Evolutionary conservation across 2,329 filamentous ascomycete species (phyloP), one percentile per base, ranked within the genome.

Genomic region (Sclerotinia borealis): DNA sequence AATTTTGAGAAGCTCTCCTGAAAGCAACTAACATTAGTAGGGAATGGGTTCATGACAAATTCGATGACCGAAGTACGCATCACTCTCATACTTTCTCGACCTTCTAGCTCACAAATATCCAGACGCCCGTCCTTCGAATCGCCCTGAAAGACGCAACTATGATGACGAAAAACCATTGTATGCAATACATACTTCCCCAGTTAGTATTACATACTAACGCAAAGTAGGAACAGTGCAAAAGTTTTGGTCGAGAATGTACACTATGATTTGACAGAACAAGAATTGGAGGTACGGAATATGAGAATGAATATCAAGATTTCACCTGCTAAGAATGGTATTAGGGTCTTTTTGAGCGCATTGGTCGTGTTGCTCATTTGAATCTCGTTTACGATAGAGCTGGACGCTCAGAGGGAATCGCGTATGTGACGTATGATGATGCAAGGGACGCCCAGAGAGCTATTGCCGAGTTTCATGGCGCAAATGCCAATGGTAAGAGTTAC

Each of bases 1-100:
- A 15, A 37, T 17, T 48, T 47, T 15, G n/a, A 29, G 10, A 13
- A 29, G 19, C 5, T 9, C 13, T 9, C 17, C 47, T 11, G 13
- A 41, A n/a, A 17, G 10, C 34, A 43, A 27, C 52, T 66, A 39
- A 65, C 59, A 56, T 60, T 50, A 34, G 62, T 61, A 91, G 91
- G 74, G 92, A 96, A 81, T 97, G 93, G 93, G 91, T 96, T 70
- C 93, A 97, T 76, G 91, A 96, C 79, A 90, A 87, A 75, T 96
- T 86, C 75, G 90, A 95, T 76, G 90, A 91, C 72, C 84, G 88
- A 75, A 82, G 87, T 77, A 78, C 60, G 71, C 63, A 63, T 34
- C 51, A 27, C 37, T 62, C 29, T 50, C 52, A 37, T 49, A 41
- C 37, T 37, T 34, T 54, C 48, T 58, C 41, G 41, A 39, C 62